Evolutionary conservation across 192 early-diverging fungal species (phyloP).

Genomic region (Linnemannia zychae): DNA sequence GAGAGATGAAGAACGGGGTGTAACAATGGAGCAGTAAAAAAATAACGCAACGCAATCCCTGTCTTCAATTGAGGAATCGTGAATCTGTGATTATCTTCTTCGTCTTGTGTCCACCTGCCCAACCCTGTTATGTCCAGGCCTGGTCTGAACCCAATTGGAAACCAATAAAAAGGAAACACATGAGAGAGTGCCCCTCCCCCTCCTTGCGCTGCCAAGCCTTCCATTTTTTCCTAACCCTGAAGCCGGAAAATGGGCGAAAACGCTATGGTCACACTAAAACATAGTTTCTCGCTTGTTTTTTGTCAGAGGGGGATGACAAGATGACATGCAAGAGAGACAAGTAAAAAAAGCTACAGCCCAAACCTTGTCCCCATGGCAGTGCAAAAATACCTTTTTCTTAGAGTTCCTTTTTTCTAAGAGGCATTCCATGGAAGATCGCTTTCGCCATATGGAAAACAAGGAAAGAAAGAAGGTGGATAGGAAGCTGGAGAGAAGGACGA

Average conservation of each 20-base stretch:
- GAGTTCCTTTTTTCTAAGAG: background rate
- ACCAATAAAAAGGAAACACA: no score
- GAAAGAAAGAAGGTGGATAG: background rate
- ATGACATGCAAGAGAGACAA: background rate
- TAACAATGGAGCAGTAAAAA: no score
- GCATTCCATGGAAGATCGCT: background rate
- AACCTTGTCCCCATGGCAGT: background rate
- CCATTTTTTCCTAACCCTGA: background rate
- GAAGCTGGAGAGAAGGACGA: no score
- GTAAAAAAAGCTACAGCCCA: background rate
- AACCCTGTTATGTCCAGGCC: no score
- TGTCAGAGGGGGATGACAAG: background rate
- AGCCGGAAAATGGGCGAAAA: slow-evolving; percentile 6
- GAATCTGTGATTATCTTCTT: no score
- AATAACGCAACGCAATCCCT: no score
- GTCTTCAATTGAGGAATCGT: no score
- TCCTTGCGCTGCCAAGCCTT: background rate
- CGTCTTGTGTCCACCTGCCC: background rate
- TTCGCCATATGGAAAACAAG: background rate
- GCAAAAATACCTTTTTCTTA: background rate
- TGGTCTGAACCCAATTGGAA: background rate
- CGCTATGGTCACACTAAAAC: background rate
- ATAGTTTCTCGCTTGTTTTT: no score
- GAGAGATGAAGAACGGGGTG: no score
- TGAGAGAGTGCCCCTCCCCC: no score